A percentile compares a stretch with the other conserved stretches of the same genome.
Conservation (phyloP, 495 filamentous ascomycete genomes). For the Lophium mytilinum region DNA sequence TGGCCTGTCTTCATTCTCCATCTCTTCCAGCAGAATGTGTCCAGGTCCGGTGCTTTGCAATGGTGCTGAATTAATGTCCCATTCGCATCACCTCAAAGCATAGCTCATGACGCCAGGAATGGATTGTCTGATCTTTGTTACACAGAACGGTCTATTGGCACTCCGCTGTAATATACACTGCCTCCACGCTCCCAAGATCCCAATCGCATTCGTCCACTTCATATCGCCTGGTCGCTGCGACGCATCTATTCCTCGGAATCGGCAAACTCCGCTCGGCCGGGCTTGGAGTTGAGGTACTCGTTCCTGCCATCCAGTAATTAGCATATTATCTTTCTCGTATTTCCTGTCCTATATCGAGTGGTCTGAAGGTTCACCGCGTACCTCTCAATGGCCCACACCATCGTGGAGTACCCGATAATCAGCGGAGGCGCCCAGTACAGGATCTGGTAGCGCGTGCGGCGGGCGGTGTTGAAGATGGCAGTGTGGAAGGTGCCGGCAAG, state of each 20-base stretch:
- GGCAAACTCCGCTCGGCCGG: constrained; percentile 54
- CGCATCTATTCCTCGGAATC: constrained; percentile 32
- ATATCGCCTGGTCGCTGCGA: background rate
- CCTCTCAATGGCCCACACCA: constrained; percentile 84
- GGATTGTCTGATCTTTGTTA: background rate
- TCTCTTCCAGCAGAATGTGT: too few species aligned
- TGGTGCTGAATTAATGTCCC: too few species aligned
- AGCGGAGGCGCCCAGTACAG: constrained; percentile 79
- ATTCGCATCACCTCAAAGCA: too few species aligned
- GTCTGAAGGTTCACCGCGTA: constrained; percentile 31
- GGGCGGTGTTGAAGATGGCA: constrained; percentile 58
- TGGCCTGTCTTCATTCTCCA: too few species aligned
- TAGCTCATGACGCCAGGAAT: too few species aligned
- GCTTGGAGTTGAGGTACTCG: constrained; percentile 87
- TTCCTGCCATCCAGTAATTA: constrained; percentile 49
- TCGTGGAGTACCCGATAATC: constrained; percentile 60
- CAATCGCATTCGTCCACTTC: background rate
- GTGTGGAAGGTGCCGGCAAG: constrained; percentile 43
- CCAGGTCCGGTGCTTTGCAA: too few species aligned
- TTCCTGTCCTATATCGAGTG: constrained; percentile 1
- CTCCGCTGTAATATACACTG: background rate
- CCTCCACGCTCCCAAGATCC: background rate
- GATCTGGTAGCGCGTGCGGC: constrained; percentile 56
- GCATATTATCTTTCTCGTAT: background rate
- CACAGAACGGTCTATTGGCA: constrained; percentile 1